Conservation (phyloP, 75 land plant genomes). For the Selaginella moellendorffii region DNA sequence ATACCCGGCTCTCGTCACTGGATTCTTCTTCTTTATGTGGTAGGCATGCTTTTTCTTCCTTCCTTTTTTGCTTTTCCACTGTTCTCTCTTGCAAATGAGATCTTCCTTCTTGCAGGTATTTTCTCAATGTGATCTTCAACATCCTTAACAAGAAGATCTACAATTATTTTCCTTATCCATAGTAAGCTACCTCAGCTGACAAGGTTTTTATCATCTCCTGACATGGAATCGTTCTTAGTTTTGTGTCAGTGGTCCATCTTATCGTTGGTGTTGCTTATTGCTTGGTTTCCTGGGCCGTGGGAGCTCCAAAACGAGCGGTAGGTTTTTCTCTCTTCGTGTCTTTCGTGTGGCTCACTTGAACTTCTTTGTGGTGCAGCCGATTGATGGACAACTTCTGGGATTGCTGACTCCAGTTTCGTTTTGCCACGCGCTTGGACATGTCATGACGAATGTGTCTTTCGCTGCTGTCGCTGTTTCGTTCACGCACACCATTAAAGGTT, state of each 20-base stretch:
- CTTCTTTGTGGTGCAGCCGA: constrained; percentile 84
- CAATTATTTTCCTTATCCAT: constrained; percentile 95
- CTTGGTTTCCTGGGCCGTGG: constrained; percentile 57
- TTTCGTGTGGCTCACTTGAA: too few species aligned
- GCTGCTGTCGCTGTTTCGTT: constrained; percentile 92
- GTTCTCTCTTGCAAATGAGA: background rate
- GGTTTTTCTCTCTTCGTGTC: constrained; percentile 24
- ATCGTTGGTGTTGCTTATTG: constrained; percentile 84
- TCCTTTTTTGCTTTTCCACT: too few species aligned
- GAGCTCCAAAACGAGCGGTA: constrained; percentile 89
- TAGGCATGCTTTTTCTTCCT: constrained; percentile 22
- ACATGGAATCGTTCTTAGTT: constrained; percentile 59
- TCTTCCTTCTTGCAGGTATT: constrained; percentile 51
- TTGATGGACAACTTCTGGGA: constrained; percentile 43
- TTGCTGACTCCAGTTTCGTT: constrained; percentile 72
- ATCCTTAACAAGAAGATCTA: constrained; percentile 96
- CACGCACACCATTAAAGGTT: constrained; percentile 93
- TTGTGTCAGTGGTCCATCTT: constrained; percentile 83
- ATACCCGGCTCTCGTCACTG: constrained; percentile 68
- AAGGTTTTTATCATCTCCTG: too few species aligned
- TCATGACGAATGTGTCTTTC: constrained; percentile 89
- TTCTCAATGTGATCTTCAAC: constrained; percentile 94
- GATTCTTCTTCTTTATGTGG: constrained; percentile 96
- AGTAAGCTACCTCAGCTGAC: constrained; percentile 45
- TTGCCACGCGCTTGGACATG: constrained; percentile 93